A percentile compares a stretch with the other conserved stretches of the same genome.
Evolutionary conservation across 768 basidiomycete species (phyloP).

Genomic region (Sutorius australiensis): DNA sequence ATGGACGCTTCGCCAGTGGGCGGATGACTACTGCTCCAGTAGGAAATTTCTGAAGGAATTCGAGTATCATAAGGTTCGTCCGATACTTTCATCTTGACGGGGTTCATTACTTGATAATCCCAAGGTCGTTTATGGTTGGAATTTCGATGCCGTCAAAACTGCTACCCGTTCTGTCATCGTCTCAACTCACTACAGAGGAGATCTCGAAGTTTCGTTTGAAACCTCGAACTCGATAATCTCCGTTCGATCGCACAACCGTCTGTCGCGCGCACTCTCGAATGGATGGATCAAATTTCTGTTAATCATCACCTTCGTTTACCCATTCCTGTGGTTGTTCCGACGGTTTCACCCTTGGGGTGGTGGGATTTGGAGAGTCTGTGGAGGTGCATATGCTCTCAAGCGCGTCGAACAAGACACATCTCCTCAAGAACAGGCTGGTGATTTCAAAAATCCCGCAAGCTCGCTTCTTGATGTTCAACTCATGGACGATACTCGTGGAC

Average conservation of each 20-base stretch:
- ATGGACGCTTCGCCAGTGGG: slow-evolving; percentile 70
- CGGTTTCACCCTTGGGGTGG: slow-evolving; percentile 65
- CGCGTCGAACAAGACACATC: slow-evolving; percentile 26
- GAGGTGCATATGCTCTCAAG: slow-evolving; percentile 73
- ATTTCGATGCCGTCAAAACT: slow-evolving; percentile 38
- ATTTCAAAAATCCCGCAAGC: slow-evolving; percentile 2
- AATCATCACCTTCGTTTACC: slow-evolving; percentile 68
- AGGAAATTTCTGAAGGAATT: slow-evolving; percentile 75
- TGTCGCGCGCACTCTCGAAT: slow-evolving; percentile 67
- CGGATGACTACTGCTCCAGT: slow-evolving; percentile 76
- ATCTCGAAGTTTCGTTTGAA: slow-evolving; percentile 46
- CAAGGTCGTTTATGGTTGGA: slow-evolving; percentile 59
- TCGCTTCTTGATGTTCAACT: slow-evolving; percentile 2
- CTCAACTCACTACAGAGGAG: slow-evolving; percentile 38
- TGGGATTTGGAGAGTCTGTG: slow-evolving; percentile 72
- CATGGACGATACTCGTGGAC: neutral
- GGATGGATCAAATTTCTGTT: slow-evolving; percentile 68
- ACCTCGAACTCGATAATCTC: slow-evolving; percentile 47
- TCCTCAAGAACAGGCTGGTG: slow-evolving; percentile 2
- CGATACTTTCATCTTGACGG: neutral
- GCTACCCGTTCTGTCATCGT: slow-evolving; percentile 37
- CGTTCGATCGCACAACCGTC: slow-evolving; percentile 61
- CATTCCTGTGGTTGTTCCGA: slow-evolving; percentile 78
- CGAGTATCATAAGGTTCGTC: slow-evolving; percentile 59
- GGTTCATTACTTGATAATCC: slow-evolving; percentile 25